Percentiles rank a stretch among this genome's conserved stretches.
Evolutionary conservation across 495 filamentous ascomycete species (phyloP).

Genomic region (Xylaria castorea): DNA sequence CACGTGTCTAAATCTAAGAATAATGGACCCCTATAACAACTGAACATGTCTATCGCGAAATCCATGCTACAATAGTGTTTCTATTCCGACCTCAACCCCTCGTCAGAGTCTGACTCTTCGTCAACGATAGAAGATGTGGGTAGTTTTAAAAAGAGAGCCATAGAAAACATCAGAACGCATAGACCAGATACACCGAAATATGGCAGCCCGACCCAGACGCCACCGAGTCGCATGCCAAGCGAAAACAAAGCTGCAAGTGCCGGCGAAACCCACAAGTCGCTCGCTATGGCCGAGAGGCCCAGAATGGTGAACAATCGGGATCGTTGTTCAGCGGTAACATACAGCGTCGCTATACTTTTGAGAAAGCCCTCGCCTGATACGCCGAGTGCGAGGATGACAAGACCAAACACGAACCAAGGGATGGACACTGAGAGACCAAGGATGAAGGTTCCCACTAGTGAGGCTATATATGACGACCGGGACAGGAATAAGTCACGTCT

Average conservation of each 20-base stretch:
- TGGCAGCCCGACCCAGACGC: constrained; percentile 40
- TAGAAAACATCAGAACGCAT: constrained; percentile 36
- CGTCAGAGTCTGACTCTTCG: constrained; percentile 27
- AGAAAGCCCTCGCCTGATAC: constrained; percentile 36
- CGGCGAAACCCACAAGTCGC: constrained; percentile 37
- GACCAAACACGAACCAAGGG: constrained; percentile 35
- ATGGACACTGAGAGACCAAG: constrained; percentile 36
- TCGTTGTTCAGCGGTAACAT: constrained; percentile 36
- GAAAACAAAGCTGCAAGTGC: constrained; percentile 40
- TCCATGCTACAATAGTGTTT: neutral
- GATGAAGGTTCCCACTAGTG: constrained; percentile 34
- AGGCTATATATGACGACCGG: constrained; percentile 34
- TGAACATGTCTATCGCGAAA: neutral
- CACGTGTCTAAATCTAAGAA: neutral
- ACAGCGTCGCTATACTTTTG: constrained; percentile 36
- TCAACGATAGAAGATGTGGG: constrained; percentile 21
- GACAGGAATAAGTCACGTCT: constrained; percentile 36
- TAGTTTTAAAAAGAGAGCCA: constrained; percentile 32
- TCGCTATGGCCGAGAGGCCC: constrained; percentile 33
- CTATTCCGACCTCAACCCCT: neutral
- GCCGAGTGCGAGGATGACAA: constrained; percentile 40
- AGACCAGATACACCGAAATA: constrained; percentile 39
- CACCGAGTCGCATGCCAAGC: constrained; percentile 41
- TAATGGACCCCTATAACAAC: neutral
- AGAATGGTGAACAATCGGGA: constrained; percentile 40